phyloP scores from a whole-genome alignment of 208 protist species.

The Lotmaria passim region DNA sequence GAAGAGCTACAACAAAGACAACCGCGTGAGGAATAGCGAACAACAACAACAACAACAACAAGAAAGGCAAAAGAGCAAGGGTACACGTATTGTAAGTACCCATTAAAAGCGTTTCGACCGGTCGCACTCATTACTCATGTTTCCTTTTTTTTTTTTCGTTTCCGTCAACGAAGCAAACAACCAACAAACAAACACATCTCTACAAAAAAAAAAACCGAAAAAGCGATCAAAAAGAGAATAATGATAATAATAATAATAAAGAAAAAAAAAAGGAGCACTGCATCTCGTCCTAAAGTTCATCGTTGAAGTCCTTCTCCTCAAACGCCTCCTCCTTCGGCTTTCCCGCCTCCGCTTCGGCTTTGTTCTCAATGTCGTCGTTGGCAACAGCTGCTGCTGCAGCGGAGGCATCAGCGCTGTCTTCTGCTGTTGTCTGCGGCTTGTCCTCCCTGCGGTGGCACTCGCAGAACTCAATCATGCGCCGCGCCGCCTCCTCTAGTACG shows the following conservation, averaged over 20 bases:
- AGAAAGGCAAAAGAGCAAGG: neutral
- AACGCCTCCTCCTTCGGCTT: neutral
- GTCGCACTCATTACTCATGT: too few species aligned
- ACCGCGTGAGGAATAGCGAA: neutral
- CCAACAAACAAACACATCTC: neutral
- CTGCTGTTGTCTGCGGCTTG: slow-evolving; percentile 3
- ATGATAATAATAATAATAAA: neutral
- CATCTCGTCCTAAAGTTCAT: neutral
- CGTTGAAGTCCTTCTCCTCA: neutral
- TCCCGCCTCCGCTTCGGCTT: neutral
- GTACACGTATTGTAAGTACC: too few species aligned
- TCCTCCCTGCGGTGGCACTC: slow-evolving; percentile 39
- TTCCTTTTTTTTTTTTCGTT: too few species aligned
- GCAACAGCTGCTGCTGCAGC: neutral
- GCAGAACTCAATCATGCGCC: slow-evolving; percentile 76
- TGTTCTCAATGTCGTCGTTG: neutral
- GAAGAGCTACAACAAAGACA: neutral
- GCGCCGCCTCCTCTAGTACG: slow-evolving; percentile 75
- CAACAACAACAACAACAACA: neutral
- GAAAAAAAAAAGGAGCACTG: neutral
- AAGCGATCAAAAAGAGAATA: neutral
- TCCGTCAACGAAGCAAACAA: too few species aligned
- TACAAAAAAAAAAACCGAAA: neutral
- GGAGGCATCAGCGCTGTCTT: neutral
- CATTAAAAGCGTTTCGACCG: too few species aligned